Base-by-base conservation (phyloP, 306 rosid genomes). In the Quillaja saponaria region DNA sequence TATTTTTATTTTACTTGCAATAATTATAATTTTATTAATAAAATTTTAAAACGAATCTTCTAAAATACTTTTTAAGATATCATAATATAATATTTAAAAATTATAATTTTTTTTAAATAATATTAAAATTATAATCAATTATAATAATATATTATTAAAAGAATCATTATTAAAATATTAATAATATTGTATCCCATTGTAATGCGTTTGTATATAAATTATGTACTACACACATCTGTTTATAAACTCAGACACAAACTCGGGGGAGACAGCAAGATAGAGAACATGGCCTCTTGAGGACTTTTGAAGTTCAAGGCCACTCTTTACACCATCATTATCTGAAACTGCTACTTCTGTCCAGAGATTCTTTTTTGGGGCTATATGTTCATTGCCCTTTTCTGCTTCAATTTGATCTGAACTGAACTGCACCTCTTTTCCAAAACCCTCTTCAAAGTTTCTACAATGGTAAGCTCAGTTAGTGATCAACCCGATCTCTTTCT, bases 291-390 rank as follows among this genome's bases (percentile, higher is more conserved):
- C 50, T 40, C 39, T 42, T 9, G 5, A 45, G 45, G 47, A 56
- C 40, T 10, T 46, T 10, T 13, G n/a, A 55, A 6, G 17, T 55
- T 35, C 25, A 47, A 54, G 70, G 9, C 17, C 8, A 8, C 18
- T 0, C 11, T 21, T 17, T 33, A 8, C 35, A 12, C 44, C 46
- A 48, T 49, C 55, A 0, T 20, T 59, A 64, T 39, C 48, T 63
- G 7, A 6, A 11, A 10, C 54, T 45, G 57, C 63, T 53, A 38
- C 61, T 67, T 68, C 28, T 39, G 56, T 59, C 50, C 46, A 71
- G 63, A 81, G 68, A 73, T 74, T 72, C 70, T 63, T 58, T 58
- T 25, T 71, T 68, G 57, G 34, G 69, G 78, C 65, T 75, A 80
- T 76, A 76, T 75, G 60, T 65, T 64, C 75, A 65, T 41, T 35